Evolutionary conservation across 345 rosid genomes (phyloP), one percentile per base, ranked within the genome.

Genomic region (Salix udensis): DNA sequence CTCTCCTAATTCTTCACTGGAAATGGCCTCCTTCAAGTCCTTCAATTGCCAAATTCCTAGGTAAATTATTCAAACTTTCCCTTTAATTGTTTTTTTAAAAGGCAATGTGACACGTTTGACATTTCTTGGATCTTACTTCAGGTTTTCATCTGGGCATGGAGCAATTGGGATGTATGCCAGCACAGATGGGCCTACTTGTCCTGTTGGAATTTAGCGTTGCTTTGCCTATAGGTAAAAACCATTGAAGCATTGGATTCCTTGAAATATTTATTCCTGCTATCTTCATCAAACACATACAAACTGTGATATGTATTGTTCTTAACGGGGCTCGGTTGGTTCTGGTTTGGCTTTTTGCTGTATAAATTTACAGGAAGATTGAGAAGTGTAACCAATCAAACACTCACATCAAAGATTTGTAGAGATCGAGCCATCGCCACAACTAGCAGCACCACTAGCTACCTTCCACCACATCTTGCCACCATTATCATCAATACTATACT

Each of bases 21-120:
- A 89, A 80, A 84, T 80, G 82, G 84, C 90, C 44, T 83, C 92
- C 34, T 87, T 88, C 86, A 88, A 86, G 64, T 79, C 93, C 52
- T 90, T 91, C 83, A 94, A 91, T 79, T 94, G 87, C 86, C 97
- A 92, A 81, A 79, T 91, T 62, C 94, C 94, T 2, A 88, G 96
- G 98, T 92, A 80, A 42, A 42, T 42, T 42, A 42, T 42, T 42
- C 46, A 42, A 42, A 42, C 10, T 42, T 42, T 2, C 46, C 46
- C 46, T 42, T 9, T 42, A 11, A 4, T 34, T 34, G 26, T 31
- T 31, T 34, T 34, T 34, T 34, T 0, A 0, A 2, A 23, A 10
- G 30, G 6, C 24, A 40, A 55, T 1, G 9, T 11, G 24, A 34
- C 46, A 37, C 11, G 60, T 12, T 21, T n/a, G 64, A 58, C 64